These are phyloP conservation scores for Tillandsia leiboldiana DNA, from an alignment of 176 grass and related monocot genomes.

Conservation along the genomic window DNA sequence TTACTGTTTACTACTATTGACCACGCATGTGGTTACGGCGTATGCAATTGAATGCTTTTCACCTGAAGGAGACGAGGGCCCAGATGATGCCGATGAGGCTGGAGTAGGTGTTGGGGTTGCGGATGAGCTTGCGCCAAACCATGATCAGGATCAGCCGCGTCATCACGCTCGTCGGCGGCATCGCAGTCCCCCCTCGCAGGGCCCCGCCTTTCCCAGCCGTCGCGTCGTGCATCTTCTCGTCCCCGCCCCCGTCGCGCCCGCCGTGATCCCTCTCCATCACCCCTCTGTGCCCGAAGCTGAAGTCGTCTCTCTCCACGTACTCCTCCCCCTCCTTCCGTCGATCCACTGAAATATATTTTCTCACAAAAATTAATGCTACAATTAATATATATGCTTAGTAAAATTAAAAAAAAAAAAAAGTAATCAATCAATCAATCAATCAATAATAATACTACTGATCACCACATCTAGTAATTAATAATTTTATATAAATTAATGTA, in stretches of 20 bases:
- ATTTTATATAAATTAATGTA: neutral
- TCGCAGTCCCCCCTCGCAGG: slow-evolving; percentile 32
- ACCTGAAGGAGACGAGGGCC: slow-evolving; percentile 95
- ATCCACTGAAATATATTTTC: slow-evolving; percentile 44
- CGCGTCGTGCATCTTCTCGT: slow-evolving; percentile 47
- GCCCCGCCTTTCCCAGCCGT: neutral
- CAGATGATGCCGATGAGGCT: slow-evolving; percentile 88
- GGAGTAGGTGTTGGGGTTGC: slow-evolving; percentile 98
- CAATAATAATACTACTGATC: neutral
- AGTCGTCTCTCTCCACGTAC: slow-evolving; percentile 54
- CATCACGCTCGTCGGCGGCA: slow-evolving; percentile 97
- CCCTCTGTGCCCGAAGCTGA: slow-evolving; percentile 75
- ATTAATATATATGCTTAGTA: no score
- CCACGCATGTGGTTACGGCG: no score
- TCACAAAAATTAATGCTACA: neutral
- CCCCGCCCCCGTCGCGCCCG: slow-evolving; percentile 19
- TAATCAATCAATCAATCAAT: neutral
- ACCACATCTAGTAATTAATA: neutral
- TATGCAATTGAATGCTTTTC: neutral
- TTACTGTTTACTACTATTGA: no score
- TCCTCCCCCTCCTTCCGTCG: slow-evolving; percentile 52
- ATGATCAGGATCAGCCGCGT: slow-evolving; percentile 95
- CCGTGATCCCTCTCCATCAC: slow-evolving; percentile 36
- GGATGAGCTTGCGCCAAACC: slow-evolving; percentile 99
- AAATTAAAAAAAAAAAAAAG: neutral